phyloP scores from a whole-genome alignment of 2,329 filamentous ascomycete genomes.

The Leptographium galeiforme region DNA sequence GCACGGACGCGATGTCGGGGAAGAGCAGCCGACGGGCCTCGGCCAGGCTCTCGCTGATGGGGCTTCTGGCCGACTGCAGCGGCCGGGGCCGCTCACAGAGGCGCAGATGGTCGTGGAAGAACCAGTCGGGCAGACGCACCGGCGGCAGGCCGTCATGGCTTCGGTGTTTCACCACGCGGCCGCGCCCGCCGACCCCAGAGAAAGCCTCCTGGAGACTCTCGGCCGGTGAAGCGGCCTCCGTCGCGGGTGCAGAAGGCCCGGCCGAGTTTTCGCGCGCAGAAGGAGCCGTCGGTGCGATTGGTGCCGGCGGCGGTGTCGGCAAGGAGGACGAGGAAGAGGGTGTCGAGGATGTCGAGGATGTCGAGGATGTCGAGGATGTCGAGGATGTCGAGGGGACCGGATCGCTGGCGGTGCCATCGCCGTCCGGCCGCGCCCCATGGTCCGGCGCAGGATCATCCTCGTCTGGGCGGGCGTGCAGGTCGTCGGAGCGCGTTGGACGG shows the following conservation, averaged over 20 bases:
- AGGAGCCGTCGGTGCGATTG: neutral
- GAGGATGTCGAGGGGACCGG: neutral
- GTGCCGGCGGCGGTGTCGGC: neutral
- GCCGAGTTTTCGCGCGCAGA: neutral
- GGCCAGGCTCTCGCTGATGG: slow-evolving; percentile 10
- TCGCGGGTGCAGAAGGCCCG: neutral
- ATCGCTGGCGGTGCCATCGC: neutral
- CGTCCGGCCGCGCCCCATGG: neutral
- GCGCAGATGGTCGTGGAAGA: slow-evolving; percentile 37
- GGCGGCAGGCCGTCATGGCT: slow-evolving; percentile 23
- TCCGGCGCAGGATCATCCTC: neutral
- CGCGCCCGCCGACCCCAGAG: neutral
- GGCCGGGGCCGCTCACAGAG: neutral
- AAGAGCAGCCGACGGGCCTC: slow-evolving; percentile 7
- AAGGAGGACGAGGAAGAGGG: neutral
- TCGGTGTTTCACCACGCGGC: neutral
- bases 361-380: neutral
- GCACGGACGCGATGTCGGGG: neutral
- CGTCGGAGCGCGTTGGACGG: neutral
- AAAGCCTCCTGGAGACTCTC: neutral
- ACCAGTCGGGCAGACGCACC: slow-evolving; percentile 42
- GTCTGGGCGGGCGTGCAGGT: neutral
- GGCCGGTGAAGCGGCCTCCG: neutral
- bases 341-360: neutral
- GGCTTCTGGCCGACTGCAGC: neutral